A percentile compares a stretch with the other conserved stretches of the same genome.
These are phyloP conservation scores for Anthracocystis walkeri DNA, from an alignment of 1,284 basidiomycete genomes.

Conservation along the genomic window DNA sequence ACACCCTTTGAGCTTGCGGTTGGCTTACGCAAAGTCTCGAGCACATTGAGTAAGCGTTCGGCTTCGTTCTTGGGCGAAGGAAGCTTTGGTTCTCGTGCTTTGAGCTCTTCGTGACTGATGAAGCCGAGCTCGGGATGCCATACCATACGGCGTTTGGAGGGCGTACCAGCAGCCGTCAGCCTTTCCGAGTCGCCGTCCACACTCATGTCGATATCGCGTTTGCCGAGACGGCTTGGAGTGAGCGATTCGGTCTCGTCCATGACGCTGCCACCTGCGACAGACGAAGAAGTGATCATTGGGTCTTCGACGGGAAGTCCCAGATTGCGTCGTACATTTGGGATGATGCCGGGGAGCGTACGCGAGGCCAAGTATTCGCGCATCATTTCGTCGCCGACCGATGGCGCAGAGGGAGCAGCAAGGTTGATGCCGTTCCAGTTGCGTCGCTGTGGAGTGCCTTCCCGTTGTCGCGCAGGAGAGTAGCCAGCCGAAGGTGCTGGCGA, in stretches of 20 bases:
- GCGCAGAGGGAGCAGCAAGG: slow-evolving; percentile 46
- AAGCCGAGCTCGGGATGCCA: slow-evolving; percentile 66
- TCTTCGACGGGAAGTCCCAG: slow-evolving; percentile 24
- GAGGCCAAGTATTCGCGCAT: slow-evolving; percentile 52
- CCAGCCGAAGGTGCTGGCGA: slow-evolving; percentile 37
- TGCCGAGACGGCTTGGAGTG: slow-evolving; percentile 42
- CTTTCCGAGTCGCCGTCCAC: slow-evolving; percentile 46
- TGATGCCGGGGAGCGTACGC: slow-evolving; percentile 46
- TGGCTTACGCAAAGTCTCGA: slow-evolving; percentile 69
- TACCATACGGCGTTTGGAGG: slow-evolving; percentile 63
- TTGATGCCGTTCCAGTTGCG: slow-evolving; percentile 62
- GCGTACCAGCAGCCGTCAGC: slow-evolving; percentile 25
- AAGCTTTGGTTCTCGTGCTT: slow-evolving; percentile 52
- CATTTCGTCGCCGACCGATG: slow-evolving; percentile 55
- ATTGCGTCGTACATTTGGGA: slow-evolving; percentile 23
- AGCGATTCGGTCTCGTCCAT: slow-evolving; percentile 41
- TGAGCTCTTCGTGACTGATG: slow-evolving; percentile 61
- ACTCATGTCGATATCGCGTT: slow-evolving; percentile 53
- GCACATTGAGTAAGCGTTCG: slow-evolving; percentile 69
- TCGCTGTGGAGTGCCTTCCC: slow-evolving; percentile 38
- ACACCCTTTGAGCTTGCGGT: slow-evolving; percentile 57
- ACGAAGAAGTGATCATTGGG: slow-evolving; percentile 23
- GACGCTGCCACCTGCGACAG: slow-evolving; percentile 29
- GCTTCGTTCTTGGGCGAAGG: slow-evolving; percentile 70
- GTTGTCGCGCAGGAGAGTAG: slow-evolving; percentile 26